Evolutionary conservation across 805 yeast genomes (phyloP).

Genomic region (Kazachstania psychrophila): DNA sequence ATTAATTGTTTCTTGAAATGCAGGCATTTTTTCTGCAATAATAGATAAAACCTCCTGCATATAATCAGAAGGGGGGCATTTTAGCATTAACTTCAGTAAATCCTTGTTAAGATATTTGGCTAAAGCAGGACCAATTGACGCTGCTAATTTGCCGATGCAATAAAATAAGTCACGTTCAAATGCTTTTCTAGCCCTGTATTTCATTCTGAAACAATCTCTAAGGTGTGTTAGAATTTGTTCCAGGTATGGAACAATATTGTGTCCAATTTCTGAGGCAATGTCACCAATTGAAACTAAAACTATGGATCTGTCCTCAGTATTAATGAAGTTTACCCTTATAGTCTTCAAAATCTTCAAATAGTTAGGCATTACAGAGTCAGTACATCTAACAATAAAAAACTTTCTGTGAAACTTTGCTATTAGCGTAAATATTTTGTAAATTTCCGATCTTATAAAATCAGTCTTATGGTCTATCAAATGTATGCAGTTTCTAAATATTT

Average conservation of each 20-base stretch:
- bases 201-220: constrained; percentile 59
- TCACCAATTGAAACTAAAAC: constrained; percentile 78
- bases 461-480: constrained; percentile 70
- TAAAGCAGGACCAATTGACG: constrained; percentile 86
- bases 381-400: constrained; percentile 66
- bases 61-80: constrained; percentile 75
- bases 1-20: constrained; percentile 64
- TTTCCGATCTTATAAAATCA: constrained; percentile 67
- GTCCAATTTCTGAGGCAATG: constrained; percentile 64
- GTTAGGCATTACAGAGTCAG: constrained; percentile 70
- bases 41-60: constrained; percentile 67
- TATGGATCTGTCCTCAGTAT: constrained; percentile 51
- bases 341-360: constrained; percentile 71
- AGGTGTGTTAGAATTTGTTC: constrained; percentile 81
- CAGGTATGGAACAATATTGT: constrained; percentile 77
- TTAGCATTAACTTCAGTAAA: constrained; percentile 65
- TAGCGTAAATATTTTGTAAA: constrained; percentile 74
- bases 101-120: constrained; percentile 82
- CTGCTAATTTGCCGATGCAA: constrained; percentile 78
- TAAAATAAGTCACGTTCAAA: constrained; percentile 80
- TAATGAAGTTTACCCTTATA: constrained; percentile 34
- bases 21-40: constrained; percentile 66
- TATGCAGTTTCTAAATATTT: constrained; percentile 66
- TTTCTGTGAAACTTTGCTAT: constrained; percentile 70
- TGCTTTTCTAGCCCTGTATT: constrained; percentile 50